A percentile compares a stretch with the other conserved stretches of the same genome.
phyloP scores from a whole-genome alignment of 768 basidiomycete species.

The Tylopilus intermedius region DNA sequence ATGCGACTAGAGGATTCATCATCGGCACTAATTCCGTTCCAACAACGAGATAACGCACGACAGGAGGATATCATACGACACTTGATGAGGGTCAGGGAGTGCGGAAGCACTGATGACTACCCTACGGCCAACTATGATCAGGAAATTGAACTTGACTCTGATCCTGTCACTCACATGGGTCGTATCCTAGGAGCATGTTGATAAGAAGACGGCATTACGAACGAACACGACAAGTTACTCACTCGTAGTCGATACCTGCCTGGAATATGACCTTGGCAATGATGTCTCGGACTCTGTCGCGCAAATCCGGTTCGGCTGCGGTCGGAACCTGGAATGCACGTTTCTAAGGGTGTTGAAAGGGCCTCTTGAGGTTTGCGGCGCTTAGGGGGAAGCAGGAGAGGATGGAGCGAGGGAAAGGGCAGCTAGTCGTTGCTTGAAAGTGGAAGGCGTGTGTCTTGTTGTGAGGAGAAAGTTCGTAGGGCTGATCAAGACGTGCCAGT shows the following conservation, averaged over 20 bases:
- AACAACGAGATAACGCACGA: constrained; percentile 44
- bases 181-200: constrained; percentile 53
- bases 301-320: constrained; percentile 25
- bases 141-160: not conserved
- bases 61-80: constrained; percentile 74
- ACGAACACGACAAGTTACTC: constrained; percentile 28
- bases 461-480: too few species aligned
- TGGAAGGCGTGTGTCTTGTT: constrained; percentile 33
- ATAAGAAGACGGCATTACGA: constrained; percentile 14
- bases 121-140: constrained; percentile 47
- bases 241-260: constrained; percentile 90
- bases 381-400: constrained; percentile 37
- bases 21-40: constrained; percentile 1
- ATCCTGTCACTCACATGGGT: constrained; percentile 61
- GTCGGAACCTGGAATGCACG: constrained; percentile 28
- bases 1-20: constrained; percentile 49
- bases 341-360: constrained; percentile 55
- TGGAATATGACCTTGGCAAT: constrained; percentile 76
- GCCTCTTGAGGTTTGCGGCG: constrained; percentile 26
- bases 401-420: constrained; percentile 54
- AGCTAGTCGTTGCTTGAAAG: constrained; percentile 63
- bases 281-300: constrained; percentile 55
- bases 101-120: constrained; percentile 80
- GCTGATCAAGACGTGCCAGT: constrained; percentile 11
- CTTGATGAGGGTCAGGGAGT: constrained; percentile 70